phyloP scores from a whole-genome alignment of 352 stramenopile genomes.

The Pythium dissimile region DNA sequence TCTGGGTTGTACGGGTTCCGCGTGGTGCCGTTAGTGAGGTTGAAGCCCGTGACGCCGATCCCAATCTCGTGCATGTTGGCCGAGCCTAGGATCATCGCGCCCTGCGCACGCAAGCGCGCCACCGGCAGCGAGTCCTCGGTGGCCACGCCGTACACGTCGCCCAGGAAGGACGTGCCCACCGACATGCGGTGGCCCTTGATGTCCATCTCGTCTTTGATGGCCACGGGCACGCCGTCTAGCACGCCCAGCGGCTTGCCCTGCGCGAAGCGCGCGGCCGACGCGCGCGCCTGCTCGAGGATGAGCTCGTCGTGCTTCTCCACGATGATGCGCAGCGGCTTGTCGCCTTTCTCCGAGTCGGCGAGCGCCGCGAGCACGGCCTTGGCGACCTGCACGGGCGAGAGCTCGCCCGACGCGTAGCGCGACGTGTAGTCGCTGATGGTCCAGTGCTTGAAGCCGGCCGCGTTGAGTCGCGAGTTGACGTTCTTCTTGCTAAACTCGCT shows the following conservation, averaged over 20 bases:
- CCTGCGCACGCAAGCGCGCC: conserved; percentile 52
- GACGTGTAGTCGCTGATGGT: conserved; percentile 66
- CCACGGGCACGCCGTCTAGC: conserved; percentile 86
- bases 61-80: conserved; percentile 91
- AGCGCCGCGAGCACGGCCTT: conserved; percentile 57
- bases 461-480: conserved; percentile 20
- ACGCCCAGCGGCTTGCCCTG: conserved; percentile 59
- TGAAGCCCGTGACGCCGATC: conserved; percentile 69
- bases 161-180: conserved; percentile 77
- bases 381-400: conserved; percentile 62
- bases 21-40: conserved; percentile 64
- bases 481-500: conserved; percentile 23
- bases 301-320: conserved; percentile 70
- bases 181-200: conserved; percentile 66
- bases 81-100: conserved; percentile 86
- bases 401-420: conserved; percentile 34
- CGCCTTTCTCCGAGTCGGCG: conserved; percentile 44
- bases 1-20: conserved; percentile 85
- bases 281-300: conserved; percentile 63
- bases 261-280: conserved; percentile 69
- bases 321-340: conserved; percentile 62
- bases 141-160: conserved; percentile 38
- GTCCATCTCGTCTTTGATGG: conserved; percentile 86
- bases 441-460: conserved; percentile 57
- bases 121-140: conserved; percentile 51